These are phyloP conservation scores for Moringa oleifera DNA, from an alignment of 345 rosid genomes.

Conservation along the genomic window DNA sequence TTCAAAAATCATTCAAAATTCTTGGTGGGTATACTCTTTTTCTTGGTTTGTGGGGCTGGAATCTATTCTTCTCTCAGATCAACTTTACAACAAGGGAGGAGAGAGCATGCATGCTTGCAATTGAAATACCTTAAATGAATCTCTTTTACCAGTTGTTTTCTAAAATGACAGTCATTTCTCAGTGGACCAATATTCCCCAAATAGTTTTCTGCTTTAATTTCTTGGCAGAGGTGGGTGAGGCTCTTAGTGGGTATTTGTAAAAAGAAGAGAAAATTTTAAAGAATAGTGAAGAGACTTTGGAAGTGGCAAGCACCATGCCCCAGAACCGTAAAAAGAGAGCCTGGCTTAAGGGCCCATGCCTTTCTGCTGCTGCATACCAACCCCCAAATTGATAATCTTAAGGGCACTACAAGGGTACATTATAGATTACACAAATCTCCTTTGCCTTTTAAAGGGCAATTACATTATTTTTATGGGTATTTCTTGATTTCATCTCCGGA, in stretches of 20 bases:
- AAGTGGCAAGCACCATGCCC: conserved; percentile 44
- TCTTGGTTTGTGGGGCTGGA: conserved; percentile 27
- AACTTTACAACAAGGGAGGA: conserved; percentile 18
- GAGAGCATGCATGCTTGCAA: conserved; percentile 11
- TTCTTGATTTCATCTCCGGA: no score
- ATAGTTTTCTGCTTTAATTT: conserved; percentile 12
- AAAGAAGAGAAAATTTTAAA: conserved; percentile 35
- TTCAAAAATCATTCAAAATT: conserved; percentile 9
- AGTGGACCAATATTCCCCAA: conserved; percentile 34
- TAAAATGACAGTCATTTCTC: conserved; percentile 19
- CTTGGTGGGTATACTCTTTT: conserved; percentile 10
- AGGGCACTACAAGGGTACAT: no score
- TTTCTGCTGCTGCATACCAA: conserved; percentile 19
- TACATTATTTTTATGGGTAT: no score
- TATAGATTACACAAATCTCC: no score
- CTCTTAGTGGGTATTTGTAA: conserved; percentile 26
- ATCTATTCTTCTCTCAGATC: conserved; percentile 22
- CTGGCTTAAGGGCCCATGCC: conserved; percentile 29
- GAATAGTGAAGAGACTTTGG: conserved; percentile 7
- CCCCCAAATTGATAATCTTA: not conserved
- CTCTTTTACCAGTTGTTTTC: conserved; percentile 26
- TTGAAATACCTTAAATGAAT: conserved; percentile 19
- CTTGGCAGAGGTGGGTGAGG: conserved; percentile 27
- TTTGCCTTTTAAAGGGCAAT: no score
- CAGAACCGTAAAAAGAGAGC: conserved; percentile 23